phyloP scores from a whole-genome alignment of 257 asterid species.

The Nicotiana tomentosiformis region DNA sequence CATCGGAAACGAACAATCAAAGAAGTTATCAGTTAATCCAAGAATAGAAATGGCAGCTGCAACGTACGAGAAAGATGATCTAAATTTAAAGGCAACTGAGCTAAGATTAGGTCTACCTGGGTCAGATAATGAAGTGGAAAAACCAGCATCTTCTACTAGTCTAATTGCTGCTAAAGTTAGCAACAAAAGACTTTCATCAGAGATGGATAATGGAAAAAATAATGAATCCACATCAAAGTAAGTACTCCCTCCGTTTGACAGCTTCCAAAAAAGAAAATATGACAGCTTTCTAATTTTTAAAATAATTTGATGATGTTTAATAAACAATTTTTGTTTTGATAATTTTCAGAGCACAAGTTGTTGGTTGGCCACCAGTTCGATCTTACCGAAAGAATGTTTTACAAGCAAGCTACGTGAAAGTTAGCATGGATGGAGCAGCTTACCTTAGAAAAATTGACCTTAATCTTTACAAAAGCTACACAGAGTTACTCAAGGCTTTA shows the following conservation, averaged over 20 bases:
- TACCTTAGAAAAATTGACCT: conserved; percentile 74
- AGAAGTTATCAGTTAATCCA: background rate
- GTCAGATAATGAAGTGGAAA: conserved; percentile 34
- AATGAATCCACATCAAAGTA: conserved; percentile 54
- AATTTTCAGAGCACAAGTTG: conserved; percentile 15
- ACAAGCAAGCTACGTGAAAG: conserved; percentile 64
- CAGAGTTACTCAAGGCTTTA: conserved; percentile 55
- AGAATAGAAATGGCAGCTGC: conserved; percentile 22
- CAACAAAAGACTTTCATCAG: conserved; percentile 63
- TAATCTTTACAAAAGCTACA: conserved; percentile 46
- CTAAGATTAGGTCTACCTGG: conserved; percentile 77
- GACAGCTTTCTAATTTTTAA: too few relatives aligned
- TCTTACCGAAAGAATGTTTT: conserved; percentile 60
- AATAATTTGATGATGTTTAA: background rate
- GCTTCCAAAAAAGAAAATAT: too few relatives aligned
- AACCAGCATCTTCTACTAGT: conserved; percentile 17
- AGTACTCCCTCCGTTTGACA: conserved; percentile 13
- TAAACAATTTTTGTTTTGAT: background rate
- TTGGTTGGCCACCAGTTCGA: conserved; percentile 94
- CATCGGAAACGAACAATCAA: background rate
- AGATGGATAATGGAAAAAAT: conserved; percentile 24
- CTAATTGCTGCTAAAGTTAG: conserved; percentile 2
- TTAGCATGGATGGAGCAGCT: conserved; percentile 98
- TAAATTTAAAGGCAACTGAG: conserved; percentile 67
- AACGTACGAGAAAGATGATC: conserved; percentile 32